Percentiles rank a stretch among this genome's conserved stretches.
phyloP scores from a whole-genome alignment of 2,329 filamentous ascomycete genomes.

The Cladosporium cucumerinum region DNA sequence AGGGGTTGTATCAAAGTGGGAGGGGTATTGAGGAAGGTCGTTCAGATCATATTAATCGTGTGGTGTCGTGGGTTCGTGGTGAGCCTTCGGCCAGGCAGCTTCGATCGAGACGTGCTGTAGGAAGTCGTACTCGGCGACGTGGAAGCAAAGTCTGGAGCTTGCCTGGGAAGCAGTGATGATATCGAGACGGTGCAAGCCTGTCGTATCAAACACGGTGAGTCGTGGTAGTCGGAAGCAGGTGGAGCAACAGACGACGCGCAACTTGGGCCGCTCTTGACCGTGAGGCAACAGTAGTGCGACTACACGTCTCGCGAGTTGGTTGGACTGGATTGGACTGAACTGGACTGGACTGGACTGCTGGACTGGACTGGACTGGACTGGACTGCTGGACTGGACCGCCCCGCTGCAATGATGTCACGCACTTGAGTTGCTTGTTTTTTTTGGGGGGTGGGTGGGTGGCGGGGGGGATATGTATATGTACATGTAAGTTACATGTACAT shows the following conservation, averaged over 20 bases:
- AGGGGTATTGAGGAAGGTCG: background rate
- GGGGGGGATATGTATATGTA: background rate
- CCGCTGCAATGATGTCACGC: constrained; percentile 12
- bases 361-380: no score
- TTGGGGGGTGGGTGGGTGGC: no score
- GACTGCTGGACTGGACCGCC: background rate
- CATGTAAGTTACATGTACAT: background rate
- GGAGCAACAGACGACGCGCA: background rate
- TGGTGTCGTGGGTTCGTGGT: background rate
- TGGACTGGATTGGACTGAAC: background rate
- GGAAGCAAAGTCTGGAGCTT: background rate
- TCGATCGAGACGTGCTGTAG: background rate
- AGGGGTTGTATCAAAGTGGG: background rate
- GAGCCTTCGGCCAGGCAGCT: constrained; percentile 8
- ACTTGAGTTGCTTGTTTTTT: constrained; percentile 2
- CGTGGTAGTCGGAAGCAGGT: background rate
- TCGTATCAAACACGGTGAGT: background rate
- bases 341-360: background rate
- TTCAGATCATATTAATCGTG: constrained; percentile 15
- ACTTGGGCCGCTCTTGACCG: background rate
- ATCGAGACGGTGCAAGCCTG: background rate
- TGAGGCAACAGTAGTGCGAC: no score
- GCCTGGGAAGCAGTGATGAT: background rate
- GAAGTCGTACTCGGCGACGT: background rate
- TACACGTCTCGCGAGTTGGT: background rate